Evolutionary conservation across 2,329 filamentous ascomycete species (phyloP).

Genomic region (Lasiodiplodia citricola): DNA sequence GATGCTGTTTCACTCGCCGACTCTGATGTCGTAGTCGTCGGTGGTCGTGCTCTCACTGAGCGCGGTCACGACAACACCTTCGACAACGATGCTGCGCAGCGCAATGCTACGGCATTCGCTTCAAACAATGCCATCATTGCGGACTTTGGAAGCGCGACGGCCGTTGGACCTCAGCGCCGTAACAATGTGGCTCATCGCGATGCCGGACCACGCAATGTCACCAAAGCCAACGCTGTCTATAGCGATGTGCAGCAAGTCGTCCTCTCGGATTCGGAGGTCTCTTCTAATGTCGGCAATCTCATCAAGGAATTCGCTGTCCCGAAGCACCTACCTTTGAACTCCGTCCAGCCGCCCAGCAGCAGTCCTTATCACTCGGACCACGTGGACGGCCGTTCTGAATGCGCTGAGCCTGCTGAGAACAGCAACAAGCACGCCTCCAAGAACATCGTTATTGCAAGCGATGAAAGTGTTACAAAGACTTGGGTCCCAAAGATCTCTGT

Average conservation of each 20-base stretch:
- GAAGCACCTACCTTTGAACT: not conserved
- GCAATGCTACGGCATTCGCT: not conserved
- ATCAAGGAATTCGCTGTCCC: not conserved
- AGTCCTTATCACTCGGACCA: not conserved
- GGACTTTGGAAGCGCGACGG: not conserved
- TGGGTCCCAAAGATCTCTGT: not conserved
- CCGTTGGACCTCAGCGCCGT: not conserved
- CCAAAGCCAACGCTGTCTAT: not conserved
- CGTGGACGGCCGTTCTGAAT: not conserved
- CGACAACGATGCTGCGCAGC: not conserved
- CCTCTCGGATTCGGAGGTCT: not conserved
- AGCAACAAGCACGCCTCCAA: not conserved
- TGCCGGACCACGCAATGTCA: not conserved
- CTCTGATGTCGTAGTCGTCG: not conserved
- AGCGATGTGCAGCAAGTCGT: not conserved
- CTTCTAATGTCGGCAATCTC: not conserved
- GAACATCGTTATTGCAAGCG: not conserved
- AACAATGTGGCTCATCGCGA: not conserved
- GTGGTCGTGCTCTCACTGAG: not conserved
- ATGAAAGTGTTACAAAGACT: not conserved
- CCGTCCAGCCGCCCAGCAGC: not conserved
- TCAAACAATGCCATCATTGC: not conserved
- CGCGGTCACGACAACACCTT: not conserved
- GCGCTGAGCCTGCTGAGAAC: not conserved
- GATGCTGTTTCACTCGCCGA: not conserved